Conservation (phyloP, 2,329 filamentous ascomycete genomes). For the Clonostachys solani region DNA sequence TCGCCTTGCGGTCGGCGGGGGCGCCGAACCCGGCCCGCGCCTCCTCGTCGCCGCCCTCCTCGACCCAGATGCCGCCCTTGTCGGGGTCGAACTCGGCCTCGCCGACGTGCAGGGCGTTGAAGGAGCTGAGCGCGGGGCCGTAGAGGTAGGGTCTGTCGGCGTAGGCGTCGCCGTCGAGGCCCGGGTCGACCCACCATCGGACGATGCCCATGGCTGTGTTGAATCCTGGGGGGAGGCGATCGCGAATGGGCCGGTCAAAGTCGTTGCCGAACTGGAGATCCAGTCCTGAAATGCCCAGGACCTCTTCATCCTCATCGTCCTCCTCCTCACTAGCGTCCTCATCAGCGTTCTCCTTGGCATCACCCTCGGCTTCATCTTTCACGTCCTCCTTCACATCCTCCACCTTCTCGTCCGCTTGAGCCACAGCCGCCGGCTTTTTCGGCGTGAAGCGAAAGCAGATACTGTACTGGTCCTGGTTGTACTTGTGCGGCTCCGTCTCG, state of each 20-base stretch:
- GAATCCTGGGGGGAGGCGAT: constrained; percentile 82
- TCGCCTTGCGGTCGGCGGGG: constrained; percentile 45
- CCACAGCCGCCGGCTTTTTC: constrained; percentile 34
- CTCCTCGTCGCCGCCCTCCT: constrained; percentile 58
- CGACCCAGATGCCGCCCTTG: constrained; percentile 51
- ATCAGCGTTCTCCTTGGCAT: not conserved
- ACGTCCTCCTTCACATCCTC: constrained; percentile 5
- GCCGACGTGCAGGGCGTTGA: constrained; percentile 73
- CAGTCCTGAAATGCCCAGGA: constrained; percentile 56
- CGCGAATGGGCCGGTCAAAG: constrained; percentile 86
- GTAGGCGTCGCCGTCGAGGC: constrained; percentile 84
- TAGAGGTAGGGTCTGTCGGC: constrained; percentile 84
- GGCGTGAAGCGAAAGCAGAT: constrained; percentile 76
- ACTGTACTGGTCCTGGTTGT: constrained; percentile 74
- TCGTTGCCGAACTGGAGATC: constrained; percentile 93
- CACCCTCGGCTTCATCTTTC: constrained; percentile 2
- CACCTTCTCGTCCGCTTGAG: not conserved
- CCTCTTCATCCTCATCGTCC: constrained; percentile 5
- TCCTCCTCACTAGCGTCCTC: constrained; percentile 2
- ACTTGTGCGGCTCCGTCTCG: constrained; percentile 59
- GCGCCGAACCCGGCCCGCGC: constrained; percentile 40
- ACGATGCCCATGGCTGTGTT: constrained; percentile 80
- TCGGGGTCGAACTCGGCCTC: constrained; percentile 37
- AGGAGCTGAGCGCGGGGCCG: constrained; percentile 73
- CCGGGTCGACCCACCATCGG: constrained; percentile 87